Evolutionary conservation across 1,284 basidiomycete genomes (phyloP).

Genomic region (Macrocystidia cucumis): DNA sequence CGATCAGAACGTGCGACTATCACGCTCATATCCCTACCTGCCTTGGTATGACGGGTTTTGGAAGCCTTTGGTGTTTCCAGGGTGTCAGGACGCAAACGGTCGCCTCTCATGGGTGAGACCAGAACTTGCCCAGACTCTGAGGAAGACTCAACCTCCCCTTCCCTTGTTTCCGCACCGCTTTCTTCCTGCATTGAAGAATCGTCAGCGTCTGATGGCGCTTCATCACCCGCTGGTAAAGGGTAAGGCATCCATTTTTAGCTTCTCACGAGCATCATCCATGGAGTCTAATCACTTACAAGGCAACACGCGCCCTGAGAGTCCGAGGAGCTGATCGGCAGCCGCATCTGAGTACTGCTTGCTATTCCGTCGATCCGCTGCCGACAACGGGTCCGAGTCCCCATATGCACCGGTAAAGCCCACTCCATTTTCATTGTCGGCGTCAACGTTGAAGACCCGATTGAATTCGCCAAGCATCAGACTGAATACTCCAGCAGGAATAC

Average conservation of each 20-base stretch:
- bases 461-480: conserved; percentile 90
- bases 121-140: conserved; percentile 40
- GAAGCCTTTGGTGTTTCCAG: conserved; percentile 28
- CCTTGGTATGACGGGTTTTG: conserved; percentile 54
- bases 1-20: conserved; percentile 38
- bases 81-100: conserved; percentile 30
- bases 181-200: conserved; percentile 59
- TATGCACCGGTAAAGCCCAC: conserved; percentile 23
- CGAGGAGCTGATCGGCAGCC: conserved; percentile 72
- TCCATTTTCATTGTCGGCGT: conserved; percentile 37
- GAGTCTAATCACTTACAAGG: conserved; percentile 42
- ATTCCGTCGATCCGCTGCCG: conserved; percentile 52
- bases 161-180: conserved; percentile 63
- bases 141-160: conserved; percentile 49
- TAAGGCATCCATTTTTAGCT: conserved; percentile 11
- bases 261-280: conserved; percentile 11
- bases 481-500: conserved; percentile 92
- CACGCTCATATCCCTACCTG: conserved; percentile 64
- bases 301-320: conserved; percentile 61
- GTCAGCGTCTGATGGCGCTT: conserved; percentile 61
- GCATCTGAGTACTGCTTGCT: conserved; percentile 74
- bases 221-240: conserved; percentile 39
- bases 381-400: conserved; percentile 17
- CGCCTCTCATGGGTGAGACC: no score
- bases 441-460: conserved; percentile 81